Evolutionary conservation across 768 basidiomycete genomes (phyloP).

Genomic region (Terana coerulea): DNA sequence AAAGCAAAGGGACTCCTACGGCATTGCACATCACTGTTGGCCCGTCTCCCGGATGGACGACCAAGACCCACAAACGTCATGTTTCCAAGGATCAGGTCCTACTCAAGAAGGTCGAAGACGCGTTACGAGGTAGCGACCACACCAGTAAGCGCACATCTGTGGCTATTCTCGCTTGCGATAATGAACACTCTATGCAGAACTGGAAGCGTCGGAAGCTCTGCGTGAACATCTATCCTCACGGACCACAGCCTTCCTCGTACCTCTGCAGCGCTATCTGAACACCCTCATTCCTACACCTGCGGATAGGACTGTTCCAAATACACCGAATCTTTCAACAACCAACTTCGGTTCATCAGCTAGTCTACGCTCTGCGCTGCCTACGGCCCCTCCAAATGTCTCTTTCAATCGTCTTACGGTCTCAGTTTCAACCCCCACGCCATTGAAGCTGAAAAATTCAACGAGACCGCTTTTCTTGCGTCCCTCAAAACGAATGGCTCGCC

Average conservation of each 20-base stretch:
- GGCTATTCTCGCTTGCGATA: neutral
- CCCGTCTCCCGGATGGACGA: conserved; percentile 70
- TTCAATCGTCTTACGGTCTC: conserved; percentile 24
- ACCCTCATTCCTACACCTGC: conserved; percentile 75
- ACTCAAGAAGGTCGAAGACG: conserved; percentile 68
- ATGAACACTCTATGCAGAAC: conserved; percentile 34
- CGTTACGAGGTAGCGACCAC: conserved; percentile 43
- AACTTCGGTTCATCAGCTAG: neutral
- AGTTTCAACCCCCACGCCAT: conserved; percentile 21
- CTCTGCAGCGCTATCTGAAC: conserved; percentile 88
- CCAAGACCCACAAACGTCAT: conserved; percentile 75
- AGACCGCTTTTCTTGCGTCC: conserved; percentile 64
- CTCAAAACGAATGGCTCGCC: conserved; percentile 66
- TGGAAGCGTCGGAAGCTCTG: conserved; percentile 60
- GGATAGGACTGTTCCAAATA: conserved; percentile 30
- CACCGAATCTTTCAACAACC: conserved; percentile 9
- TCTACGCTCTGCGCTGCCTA: neutral
- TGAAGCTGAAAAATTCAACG: conserved; percentile 64
- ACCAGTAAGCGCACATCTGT: conserved; percentile 47
- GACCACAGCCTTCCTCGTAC: conserved; percentile 82
- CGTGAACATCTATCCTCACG: conserved; percentile 82
- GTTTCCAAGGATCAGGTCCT: conserved; percentile 80
- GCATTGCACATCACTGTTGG: conserved; percentile 28
- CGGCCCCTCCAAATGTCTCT: neutral
- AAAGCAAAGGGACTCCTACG: neutral